These are phyloP conservation scores for Phlebiopsis gigantea DNA, from an alignment of 768 basidiomycete genomes.

Conservation along the genomic window DNA sequence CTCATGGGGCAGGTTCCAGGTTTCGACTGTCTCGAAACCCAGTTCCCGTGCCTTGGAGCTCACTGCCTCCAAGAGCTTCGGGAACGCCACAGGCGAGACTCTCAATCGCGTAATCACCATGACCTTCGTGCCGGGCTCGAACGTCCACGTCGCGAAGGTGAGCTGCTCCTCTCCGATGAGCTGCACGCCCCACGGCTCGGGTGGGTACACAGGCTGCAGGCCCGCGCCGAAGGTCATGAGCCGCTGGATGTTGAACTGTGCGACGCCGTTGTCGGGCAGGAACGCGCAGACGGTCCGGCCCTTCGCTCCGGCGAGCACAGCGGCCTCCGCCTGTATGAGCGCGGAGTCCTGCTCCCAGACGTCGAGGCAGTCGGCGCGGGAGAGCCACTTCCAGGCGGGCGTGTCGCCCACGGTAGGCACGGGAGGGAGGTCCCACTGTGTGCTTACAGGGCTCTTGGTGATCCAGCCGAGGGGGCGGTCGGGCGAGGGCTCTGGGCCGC, in stretches of 20 bases:
- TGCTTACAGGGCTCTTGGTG: conserved; percentile 30
- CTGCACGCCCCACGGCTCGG: conserved; percentile 27
- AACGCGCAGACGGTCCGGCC: conserved; percentile 29
- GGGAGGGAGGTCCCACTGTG: conserved; percentile 30
- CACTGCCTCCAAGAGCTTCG: conserved; percentile 30
- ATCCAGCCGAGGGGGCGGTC: conserved; percentile 38
- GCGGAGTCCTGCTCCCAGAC: conserved; percentile 38
- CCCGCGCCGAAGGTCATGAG: conserved; percentile 21
- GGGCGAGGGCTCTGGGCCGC: conserved; percentile 30
- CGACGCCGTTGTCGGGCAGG: conserved; percentile 43
- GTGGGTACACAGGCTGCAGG: conserved; percentile 10
- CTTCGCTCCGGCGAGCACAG: conserved; percentile 11
- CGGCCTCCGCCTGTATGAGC: conserved; percentile 30
- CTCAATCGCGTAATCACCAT: conserved; percentile 44
- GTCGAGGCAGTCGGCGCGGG: conserved; percentile 28
- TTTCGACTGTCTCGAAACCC: conserved; percentile 35
- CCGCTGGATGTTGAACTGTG: conserved; percentile 37
- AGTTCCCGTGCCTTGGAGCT: conserved; percentile 30
- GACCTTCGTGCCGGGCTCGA: conserved; percentile 28
- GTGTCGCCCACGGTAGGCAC: not conserved
- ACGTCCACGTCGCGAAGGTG: conserved; percentile 40
- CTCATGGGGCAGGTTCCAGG: conserved; percentile 40
- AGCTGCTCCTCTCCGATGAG: conserved; percentile 1
- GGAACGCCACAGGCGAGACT: conserved; percentile 27
- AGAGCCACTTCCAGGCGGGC: conserved; percentile 26